phyloP scores from a whole-genome alignment of 139 green algal genomes.

The Spirogloea muscicola region DNA sequence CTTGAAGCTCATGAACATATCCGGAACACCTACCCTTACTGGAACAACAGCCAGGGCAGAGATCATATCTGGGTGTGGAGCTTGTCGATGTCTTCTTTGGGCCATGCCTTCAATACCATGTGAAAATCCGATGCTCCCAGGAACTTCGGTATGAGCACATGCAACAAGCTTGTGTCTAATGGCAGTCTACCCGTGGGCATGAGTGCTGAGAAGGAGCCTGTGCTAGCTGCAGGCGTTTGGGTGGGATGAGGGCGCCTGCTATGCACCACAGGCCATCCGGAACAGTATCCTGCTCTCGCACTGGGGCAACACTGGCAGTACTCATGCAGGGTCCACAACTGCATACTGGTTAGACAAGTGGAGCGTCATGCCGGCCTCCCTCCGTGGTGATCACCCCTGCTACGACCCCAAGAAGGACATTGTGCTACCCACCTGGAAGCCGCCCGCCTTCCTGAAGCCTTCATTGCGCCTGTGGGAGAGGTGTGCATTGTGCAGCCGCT shows the following conservation, averaged over 20 bases:
- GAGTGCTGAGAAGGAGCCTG: too few species aligned
- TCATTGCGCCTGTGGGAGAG: too few species aligned
- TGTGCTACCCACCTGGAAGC: conserved; percentile 2
- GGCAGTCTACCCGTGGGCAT: too few species aligned
- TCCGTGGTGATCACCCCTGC: conserved; percentile 1
- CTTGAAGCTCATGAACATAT: conserved; percentile 11
- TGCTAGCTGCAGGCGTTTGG: conserved; percentile 17
- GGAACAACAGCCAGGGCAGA: background rate
- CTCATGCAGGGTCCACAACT: background rate
- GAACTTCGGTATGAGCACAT: too few species aligned
- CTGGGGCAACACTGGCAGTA: conserved; percentile 40
- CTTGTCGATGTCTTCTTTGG: too few species aligned
- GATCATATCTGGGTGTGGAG: conserved; percentile 17
- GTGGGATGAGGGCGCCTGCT: conserved; percentile 27
- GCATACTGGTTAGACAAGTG: background rate
- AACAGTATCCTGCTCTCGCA: conserved; percentile 12
- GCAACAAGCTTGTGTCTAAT: too few species aligned
- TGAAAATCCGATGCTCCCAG: too few species aligned
- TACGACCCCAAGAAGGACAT: conserved; percentile 13
- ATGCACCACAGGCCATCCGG: background rate
- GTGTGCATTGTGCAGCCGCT: too few species aligned
- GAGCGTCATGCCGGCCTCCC: background rate
- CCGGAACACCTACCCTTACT: conserved; percentile 3
- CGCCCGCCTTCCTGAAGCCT: too few species aligned
- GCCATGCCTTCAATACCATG: too few species aligned